phyloP scores from a whole-genome alignment of 2,329 filamentous ascomycete species.

The Paraphaeosphaeria sporulosa region DNA sequence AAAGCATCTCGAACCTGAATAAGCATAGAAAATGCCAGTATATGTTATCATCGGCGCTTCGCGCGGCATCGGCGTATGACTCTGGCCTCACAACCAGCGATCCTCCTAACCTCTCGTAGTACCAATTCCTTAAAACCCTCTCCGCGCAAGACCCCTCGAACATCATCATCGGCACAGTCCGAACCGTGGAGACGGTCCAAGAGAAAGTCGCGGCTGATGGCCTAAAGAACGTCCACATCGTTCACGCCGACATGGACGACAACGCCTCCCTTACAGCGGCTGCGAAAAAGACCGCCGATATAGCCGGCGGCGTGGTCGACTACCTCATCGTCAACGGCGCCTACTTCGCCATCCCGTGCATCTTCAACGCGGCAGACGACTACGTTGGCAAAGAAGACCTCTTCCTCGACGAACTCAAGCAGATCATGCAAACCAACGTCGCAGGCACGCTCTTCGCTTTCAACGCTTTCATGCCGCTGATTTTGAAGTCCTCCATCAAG shows the following conservation, averaged over 20 bases:
- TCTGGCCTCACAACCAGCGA: too few relatives aligned
- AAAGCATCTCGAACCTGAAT: not conserved
- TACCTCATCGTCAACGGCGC: constrained; percentile 54
- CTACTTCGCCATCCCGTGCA: constrained; percentile 31
- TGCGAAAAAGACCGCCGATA: constrained; percentile 37
- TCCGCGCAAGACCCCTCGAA: constrained; percentile 32
- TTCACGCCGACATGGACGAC: constrained; percentile 47
- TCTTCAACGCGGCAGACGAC: constrained; percentile 25
- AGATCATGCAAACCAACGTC: constrained; percentile 38
- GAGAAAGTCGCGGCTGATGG: not conserved
- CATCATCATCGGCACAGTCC: constrained; percentile 41
- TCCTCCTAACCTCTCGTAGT: constrained; percentile 22
- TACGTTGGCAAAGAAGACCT: constrained; percentile 17
- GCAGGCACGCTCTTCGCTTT: constrained; percentile 42
- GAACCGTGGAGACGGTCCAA: constrained; percentile 22
- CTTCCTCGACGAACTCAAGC: constrained; percentile 22
- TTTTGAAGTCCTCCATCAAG: constrained; percentile 49
- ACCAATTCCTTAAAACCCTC: constrained; percentile 39
- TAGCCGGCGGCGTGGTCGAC: constrained; percentile 50
- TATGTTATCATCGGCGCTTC: constrained; percentile 43
- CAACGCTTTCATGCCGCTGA: constrained; percentile 52
- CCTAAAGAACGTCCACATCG: constrained; percentile 46
- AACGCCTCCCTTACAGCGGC: constrained; percentile 46
- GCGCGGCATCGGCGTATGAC: constrained; percentile 37
- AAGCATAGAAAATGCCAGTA: constrained; percentile 30